Percentiles rank a stretch among this genome's conserved stretches.
These are phyloP conservation scores for Tylopilus sp. DNA, from an alignment of 768 basidiomycete genomes.

Conservation along the genomic window DNA sequence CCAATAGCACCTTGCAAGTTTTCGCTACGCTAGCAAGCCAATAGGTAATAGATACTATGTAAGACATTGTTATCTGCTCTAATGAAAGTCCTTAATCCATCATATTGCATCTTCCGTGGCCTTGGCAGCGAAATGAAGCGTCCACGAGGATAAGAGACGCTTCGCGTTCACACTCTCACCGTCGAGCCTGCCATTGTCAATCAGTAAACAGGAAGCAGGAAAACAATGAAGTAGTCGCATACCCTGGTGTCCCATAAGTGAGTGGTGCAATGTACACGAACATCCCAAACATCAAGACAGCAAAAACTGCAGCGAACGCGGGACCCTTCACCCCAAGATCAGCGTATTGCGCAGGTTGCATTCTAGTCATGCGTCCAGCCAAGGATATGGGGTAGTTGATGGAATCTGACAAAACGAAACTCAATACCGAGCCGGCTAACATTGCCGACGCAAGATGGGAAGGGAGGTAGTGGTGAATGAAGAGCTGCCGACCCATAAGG, in stretches of 20 bases:
- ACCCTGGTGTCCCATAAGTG: conserved; percentile 98
- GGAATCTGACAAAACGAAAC: conserved; percentile 84
- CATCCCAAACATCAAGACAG: conserved; percentile 57
- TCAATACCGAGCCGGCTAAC: conserved; percentile 88
- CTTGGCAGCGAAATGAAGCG: conserved; percentile 87
- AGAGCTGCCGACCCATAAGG: conserved; percentile 94
- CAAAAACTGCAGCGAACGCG: conserved; percentile 53
- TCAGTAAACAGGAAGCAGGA: conserved; percentile 8
- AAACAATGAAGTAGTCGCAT: conserved; percentile 30
- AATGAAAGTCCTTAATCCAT: conserved; percentile 14
- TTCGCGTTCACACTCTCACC: conserved; percentile 83
- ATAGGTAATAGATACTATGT: conserved; percentile 21
- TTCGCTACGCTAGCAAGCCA: conserved; percentile 11
- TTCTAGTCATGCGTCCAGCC: conserved; percentile 62
- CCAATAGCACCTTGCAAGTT: no score
- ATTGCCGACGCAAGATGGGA: conserved; percentile 92
- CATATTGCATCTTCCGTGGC: conserved; percentile 39
- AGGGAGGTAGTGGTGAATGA: conserved; percentile 97
- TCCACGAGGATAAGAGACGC: conserved; percentile 86
- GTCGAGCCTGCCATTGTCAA: conserved; percentile 55
- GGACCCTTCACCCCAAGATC: conserved; percentile 81
- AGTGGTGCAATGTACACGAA: conserved; percentile 81
- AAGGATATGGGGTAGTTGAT: conserved; percentile 89
- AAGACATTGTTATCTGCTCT: conserved; percentile 12
- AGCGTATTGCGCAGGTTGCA: conserved; percentile 51